These are phyloP conservation scores for Trichoderma endophyticum DNA, from an alignment of 2,329 filamentous ascomycete species.

Conservation along the genomic window DNA sequence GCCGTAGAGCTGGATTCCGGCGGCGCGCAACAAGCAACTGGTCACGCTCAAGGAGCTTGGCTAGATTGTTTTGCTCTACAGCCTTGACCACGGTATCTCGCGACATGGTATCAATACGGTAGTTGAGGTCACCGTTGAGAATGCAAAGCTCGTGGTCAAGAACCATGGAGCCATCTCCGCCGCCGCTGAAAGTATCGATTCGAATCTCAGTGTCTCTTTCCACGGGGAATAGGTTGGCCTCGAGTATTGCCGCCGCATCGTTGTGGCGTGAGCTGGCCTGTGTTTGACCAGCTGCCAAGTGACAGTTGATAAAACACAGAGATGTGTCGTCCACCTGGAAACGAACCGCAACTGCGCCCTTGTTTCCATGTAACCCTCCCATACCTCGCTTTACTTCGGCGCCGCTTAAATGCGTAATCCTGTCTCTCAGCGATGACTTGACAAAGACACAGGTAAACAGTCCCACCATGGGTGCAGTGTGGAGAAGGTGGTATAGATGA, in stretches of 20 bases:
- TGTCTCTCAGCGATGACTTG: slow-evolving; percentile 70
- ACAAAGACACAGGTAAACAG: slow-evolving; percentile 96
- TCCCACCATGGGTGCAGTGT: slow-evolving; percentile 83
- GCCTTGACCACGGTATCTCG: slow-evolving; percentile 88
- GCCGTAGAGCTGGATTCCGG: slow-evolving; percentile 83
- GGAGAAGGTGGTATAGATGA: slow-evolving; percentile 78
- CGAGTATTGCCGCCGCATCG: slow-evolving; percentile 86
- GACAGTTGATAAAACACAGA: slow-evolving; percentile 94
- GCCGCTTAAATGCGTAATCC: slow-evolving; percentile 73
- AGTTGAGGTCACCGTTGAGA: slow-evolving; percentile 94
- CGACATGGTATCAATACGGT: slow-evolving; percentile 96
- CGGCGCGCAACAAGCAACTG: slow-evolving; percentile 86
- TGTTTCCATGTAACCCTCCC: slow-evolving; percentile 93
- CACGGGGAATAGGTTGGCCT: slow-evolving; percentile 68
- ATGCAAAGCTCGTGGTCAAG: slow-evolving; percentile 97
- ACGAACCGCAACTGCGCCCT: slow-evolving; percentile 88
- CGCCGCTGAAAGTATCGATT: slow-evolving; percentile 77
- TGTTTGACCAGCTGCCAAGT: slow-evolving; percentile 89
- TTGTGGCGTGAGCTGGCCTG: slow-evolving; percentile 90
- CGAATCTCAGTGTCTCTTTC: slow-evolving; percentile 66
- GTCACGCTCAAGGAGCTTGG: slow-evolving; percentile 86
- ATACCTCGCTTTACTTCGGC: slow-evolving; percentile 93
- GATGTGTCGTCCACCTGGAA: slow-evolving; percentile 93
- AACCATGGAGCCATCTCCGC: slow-evolving; percentile 93
- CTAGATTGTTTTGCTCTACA: slow-evolving; percentile 74